Percentiles rank a stretch among this genome's conserved stretches.
Evolutionary conservation across 75 land plant species (phyloP).

Genomic region (Selaginella moellendorffii): DNA sequence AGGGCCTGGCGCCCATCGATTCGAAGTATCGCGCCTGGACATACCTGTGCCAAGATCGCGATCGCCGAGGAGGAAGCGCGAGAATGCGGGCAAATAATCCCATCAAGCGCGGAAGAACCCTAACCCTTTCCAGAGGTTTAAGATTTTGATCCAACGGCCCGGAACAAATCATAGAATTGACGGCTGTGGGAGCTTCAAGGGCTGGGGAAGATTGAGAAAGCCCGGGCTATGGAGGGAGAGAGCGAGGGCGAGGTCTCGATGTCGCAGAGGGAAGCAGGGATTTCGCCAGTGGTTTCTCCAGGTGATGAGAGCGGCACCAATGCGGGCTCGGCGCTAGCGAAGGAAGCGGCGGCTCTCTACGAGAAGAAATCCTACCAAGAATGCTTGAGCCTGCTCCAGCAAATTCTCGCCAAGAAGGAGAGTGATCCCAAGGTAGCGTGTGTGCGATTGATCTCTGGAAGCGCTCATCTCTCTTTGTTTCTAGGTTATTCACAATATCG

Average conservation of each 20-base stretch:
- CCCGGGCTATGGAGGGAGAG: background rate
- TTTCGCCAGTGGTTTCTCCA: too few species aligned
- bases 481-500: conserved; percentile 87
- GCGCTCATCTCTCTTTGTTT: background rate
- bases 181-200: too few species aligned
- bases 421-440: conserved; percentile 65
- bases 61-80: too few species aligned
- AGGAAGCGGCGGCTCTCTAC: conserved; percentile 57
- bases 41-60: too few species aligned
- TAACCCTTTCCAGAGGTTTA: too few species aligned
- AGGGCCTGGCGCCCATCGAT: too few species aligned
- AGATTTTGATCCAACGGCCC: too few species aligned
- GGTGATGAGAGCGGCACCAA: background rate
- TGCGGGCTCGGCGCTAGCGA: conserved; percentile 38
- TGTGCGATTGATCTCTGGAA: background rate
- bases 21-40: too few species aligned
- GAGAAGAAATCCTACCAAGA: conserved; percentile 45
- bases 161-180: too few species aligned
- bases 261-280: too few species aligned
- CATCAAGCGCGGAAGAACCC: too few species aligned
- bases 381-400: conserved; percentile 47
- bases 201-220: background rate
- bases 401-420: conserved; percentile 53
- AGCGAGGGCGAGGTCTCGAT: background rate
- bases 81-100: too few species aligned